Evolutionary conservation across 1,139 yeast species (phyloP), one percentile per base, ranked within the genome.

Genomic region (Petasospora fabianii): DNA sequence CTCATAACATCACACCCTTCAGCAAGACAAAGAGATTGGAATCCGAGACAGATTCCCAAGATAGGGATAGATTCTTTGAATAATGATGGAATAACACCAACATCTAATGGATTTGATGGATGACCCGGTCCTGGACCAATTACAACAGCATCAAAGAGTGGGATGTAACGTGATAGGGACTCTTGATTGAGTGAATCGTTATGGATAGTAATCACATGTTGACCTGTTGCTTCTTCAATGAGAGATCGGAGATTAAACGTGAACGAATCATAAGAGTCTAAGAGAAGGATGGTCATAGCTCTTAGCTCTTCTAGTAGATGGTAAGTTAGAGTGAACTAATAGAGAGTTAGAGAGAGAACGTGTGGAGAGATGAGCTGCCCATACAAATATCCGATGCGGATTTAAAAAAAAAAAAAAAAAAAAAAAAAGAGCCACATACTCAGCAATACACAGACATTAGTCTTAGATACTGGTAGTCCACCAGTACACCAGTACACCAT

Each of bases 91-190:
- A 88, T 74, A 6, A 88, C 71, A 1, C 97, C 97, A 18, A 84
- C 77, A 56, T 90, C 97, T 1, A 58, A 58, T 2, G 61, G 54
- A 30, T 66, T 71, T 3, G 65, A 64, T 0, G 98, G 98, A 51
- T 84, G 79, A 0, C 99, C 99, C 0, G 99, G 99, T 0, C 99
- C 99, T 0, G 99, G 99, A 0, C 98, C 98, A 12, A 92, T 72
- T 0, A 92, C 80, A 5, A 94, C 71, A 34, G 87, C 88, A 42
- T 84, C 86, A 51, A 87, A 82, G n/a, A 66, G 57, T 1, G 65
- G 58, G 8, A 70, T 53, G 24, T 66, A 58, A 3, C 38, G 36
- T 10, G 36, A 33, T 32, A 80, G 65, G 24, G 64, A 61, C 10
- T 69, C 66, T 11, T 72, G 63, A 2, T 60, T 34, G 42, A 82